Base-by-base conservation (phyloP, 208 protist genomes). In the Leishmania gerbilli region DNA sequence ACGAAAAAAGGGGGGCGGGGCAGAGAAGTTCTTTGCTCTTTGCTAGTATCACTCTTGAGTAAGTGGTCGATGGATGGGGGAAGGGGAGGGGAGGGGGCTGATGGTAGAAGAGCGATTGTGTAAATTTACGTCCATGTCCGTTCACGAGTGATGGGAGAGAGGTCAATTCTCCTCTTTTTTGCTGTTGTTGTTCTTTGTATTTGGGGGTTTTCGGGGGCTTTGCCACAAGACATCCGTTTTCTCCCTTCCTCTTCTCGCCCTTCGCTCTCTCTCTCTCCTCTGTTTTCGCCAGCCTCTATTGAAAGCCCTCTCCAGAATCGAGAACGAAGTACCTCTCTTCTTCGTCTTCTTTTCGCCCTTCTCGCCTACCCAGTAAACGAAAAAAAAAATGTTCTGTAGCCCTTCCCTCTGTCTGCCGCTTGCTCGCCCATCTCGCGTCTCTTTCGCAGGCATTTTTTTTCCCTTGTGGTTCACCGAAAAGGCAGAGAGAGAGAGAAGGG, bases 141-240 rank as follows among this genome's bases (percentile, higher is more conserved):
- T 77, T 77, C 55, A 27, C 74, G 34, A 31, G 55, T 51, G 40
- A 51, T 62, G n/a, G 53, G 47, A 76, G 47, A 64, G 53, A 65
- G 55, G n/a, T 56, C 27, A 0, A 40, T 40, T 76, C 55, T 65
- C 24, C 65, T 77, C 27, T 47, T 49, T 62, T 37, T 72, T 45
- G 34, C 13, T 45, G 17, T n/a, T 72, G 68, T 45, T 76, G 6
- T 45, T 60, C n/a, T 74, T n/a, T 74, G 45, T 74, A 40, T 34
- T 31, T 19, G 27, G 40, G 45, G 45, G 40, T 45, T 27, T 34
- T 74, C 42, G 40, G 5, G 40, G 37, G 37, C 69, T 55, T 62
- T 76, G 5, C 13, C 71, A 62, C 45, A 15, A 27, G n/a, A 24
- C 51, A 55, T 31, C 51, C 31, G 15, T 42, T 49, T 49, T 49